Percentiles rank a stretch among this genome's conserved stretches.
These are phyloP conservation scores for Theileria parva DNA, from an alignment of 169 alveolate species.

Conservation along the genomic window DNA sequence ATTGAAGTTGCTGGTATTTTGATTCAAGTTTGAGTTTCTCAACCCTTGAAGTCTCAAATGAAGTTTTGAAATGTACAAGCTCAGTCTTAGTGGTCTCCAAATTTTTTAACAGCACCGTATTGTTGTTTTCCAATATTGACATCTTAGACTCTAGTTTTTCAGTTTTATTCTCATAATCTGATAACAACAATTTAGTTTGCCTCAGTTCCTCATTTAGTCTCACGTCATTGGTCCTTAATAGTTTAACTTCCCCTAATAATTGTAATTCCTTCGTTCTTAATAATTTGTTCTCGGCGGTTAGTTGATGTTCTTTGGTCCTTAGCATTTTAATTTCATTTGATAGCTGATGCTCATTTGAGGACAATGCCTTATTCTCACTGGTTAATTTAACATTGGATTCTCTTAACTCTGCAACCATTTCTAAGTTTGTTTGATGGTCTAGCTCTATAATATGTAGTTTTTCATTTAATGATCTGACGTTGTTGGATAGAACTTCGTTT, in stretches of 20 bases:
- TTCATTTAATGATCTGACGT: constrained; percentile 1
- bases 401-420: not conserved
- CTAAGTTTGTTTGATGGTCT: not conserved
- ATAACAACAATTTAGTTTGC: not conserved
- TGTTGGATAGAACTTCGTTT: constrained; percentile 1
- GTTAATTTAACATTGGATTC: not conserved
- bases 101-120: constrained; percentile 18
- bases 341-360: not conserved
- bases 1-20: constrained; percentile 21
- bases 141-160: constrained; percentile 11
- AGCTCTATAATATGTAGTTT: not conserved
- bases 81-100: constrained; percentile 14
- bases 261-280: not conserved
- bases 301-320: not conserved
- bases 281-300: not conserved
- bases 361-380: not conserved
- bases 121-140: constrained; percentile 16
- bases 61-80: not conserved
- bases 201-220: not conserved
- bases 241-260: constrained; percentile 4
- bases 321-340: not conserved
- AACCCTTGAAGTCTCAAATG: constrained; percentile 1
- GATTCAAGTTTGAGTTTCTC: constrained; percentile 29
- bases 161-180: not conserved
- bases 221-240: not conserved